Base-by-base conservation (phyloP, 1,139 yeast species). In the Kodamaea plutei region DNA sequence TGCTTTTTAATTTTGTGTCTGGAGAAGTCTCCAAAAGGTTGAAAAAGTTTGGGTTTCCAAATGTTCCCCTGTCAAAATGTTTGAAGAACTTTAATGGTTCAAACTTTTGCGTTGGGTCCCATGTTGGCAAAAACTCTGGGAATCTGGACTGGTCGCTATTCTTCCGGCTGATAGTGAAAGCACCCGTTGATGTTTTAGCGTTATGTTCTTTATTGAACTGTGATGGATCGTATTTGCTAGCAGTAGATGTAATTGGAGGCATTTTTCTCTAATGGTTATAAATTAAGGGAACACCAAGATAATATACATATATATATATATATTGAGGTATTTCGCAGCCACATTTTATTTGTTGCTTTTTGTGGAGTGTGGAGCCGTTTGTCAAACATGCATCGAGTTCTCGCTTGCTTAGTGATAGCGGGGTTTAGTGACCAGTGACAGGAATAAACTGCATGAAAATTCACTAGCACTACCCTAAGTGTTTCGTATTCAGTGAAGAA, bases 151-250 rank as follows among this genome's bases (percentile, higher is more conserved):
- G 35, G 19, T 37, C 36, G 23, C 48, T 39, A 38, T 56, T 53
- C 30, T 35, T 34, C 15, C 44, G 43, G 33, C 48, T 52, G 6
- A 57, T 56, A 4, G 61, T 55, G 33, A 42, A 47, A 10, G 51
- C 45, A 4, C 62, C 63, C 2, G 41, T 43, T 11, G 37, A 38
- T 15, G 55, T 54, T 26, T 41, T 43, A 22, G 48, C 52, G 29
- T 47, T 53, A 31, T 55, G 56, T 26, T 46, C 52, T 25, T 45
- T 44, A 42, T 53, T 56, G 42, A 54, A 56, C 46, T 56, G 62
- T 6, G 61, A 51, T 21, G 56, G 52, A 28, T 50, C 55, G 44
- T 50, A 51, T 36, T 47, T 50, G 10, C 45, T 42, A 18, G 48
- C 45, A n/a, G 41, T 30, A 12, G 39, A 26, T 12, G 41, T 34